Conservation (phyloP, 192 early-diverging fungal species). For the Gonapodya sp. region DNA sequence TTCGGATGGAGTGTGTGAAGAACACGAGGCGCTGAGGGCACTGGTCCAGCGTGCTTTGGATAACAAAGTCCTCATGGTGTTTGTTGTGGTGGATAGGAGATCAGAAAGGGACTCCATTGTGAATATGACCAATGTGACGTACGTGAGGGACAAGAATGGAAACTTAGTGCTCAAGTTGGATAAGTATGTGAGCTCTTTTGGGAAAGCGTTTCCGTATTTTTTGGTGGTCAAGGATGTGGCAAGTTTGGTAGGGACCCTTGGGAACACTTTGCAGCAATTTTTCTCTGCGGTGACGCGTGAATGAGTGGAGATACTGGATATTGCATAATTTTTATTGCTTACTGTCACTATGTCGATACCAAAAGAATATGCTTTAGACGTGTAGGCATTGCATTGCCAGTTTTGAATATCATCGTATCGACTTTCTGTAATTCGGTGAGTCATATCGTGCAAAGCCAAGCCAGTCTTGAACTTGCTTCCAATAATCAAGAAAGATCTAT, state of each 20-base stretch:
- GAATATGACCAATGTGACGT: slow-evolving; percentile 81
- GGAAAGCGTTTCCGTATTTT: slow-evolving; percentile 86
- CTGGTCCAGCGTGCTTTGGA: slow-evolving; percentile 77
- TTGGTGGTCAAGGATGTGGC: slow-evolving; percentile 79
- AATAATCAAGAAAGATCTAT: neutral
- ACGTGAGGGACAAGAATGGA: slow-evolving; percentile 48
- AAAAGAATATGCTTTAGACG: too few relatives aligned
- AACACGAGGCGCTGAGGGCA: slow-evolving; percentile 72
- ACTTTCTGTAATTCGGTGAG: neutral
- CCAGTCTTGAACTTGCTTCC: neutral
- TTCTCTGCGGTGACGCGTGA: neutral
- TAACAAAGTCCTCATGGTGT: slow-evolving; percentile 85
- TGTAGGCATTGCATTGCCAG: neutral
- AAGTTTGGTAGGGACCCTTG: neutral
- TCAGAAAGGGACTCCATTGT: slow-evolving; percentile 74
- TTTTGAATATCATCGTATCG: neutral
- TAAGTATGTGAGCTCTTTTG: slow-evolving; percentile 86
- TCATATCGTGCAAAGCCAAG: neutral
- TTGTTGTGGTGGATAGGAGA: slow-evolving; percentile 87
- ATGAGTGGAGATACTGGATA: neutral
- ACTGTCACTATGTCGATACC: too few relatives aligned
- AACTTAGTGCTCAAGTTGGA: slow-evolving; percentile 57
- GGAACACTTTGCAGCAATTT: neutral
- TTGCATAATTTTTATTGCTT: too few relatives aligned
- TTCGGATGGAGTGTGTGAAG: slow-evolving; percentile 95